phyloP scores from a whole-genome alignment of 805 yeast species.

The Candida pseudofarinosa region DNA sequence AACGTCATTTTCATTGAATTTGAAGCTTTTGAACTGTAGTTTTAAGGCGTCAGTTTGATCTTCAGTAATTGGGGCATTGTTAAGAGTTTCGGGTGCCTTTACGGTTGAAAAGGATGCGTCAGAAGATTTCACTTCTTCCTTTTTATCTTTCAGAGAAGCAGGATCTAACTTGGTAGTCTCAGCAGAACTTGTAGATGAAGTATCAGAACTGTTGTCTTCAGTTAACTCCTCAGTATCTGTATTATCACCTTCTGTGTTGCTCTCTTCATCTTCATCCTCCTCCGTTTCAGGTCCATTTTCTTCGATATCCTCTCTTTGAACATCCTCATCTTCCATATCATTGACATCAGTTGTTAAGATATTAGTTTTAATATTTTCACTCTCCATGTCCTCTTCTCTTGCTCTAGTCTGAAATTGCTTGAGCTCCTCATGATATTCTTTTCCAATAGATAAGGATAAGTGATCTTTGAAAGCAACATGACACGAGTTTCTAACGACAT shows the following conservation, averaged over 20 bases:
- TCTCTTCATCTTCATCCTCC: slow-evolving; percentile 18
- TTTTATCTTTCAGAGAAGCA: not conserved
- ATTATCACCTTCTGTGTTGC: slow-evolving; percentile 10
- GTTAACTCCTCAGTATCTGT: slow-evolving; percentile 7
- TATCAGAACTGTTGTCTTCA: slow-evolving; percentile 17
- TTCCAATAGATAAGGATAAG: slow-evolving; percentile 46
- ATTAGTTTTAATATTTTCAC: slow-evolving; percentile 14
- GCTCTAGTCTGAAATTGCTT: slow-evolving; percentile 29
- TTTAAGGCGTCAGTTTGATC: slow-evolving; percentile 35
- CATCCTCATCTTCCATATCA: slow-evolving; percentile 30
- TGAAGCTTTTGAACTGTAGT: slow-evolving; percentile 32
- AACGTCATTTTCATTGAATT: slow-evolving; percentile 38
- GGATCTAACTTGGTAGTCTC: slow-evolving; percentile 9
- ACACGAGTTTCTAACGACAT: slow-evolving; percentile 71
- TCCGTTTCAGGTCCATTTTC: slow-evolving; percentile 30
- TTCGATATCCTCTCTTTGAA: slow-evolving; percentile 36
- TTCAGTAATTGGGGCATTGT: slow-evolving; percentile 34
- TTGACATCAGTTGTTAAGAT: slow-evolving; percentile 25
- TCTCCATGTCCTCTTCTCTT: slow-evolving; percentile 12
- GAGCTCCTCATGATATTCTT: slow-evolving; percentile 32
- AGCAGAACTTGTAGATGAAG: slow-evolving; percentile 14
- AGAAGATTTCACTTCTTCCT: slow-evolving; percentile 4
- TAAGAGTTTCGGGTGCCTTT: slow-evolving; percentile 24
- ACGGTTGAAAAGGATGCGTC: slow-evolving; percentile 4
- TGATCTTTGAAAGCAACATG: slow-evolving; percentile 60